These are phyloP conservation scores for Phaeophleospora eucalypticola DNA, from an alignment of 2,329 filamentous ascomycete genomes.

Conservation along the genomic window DNA sequence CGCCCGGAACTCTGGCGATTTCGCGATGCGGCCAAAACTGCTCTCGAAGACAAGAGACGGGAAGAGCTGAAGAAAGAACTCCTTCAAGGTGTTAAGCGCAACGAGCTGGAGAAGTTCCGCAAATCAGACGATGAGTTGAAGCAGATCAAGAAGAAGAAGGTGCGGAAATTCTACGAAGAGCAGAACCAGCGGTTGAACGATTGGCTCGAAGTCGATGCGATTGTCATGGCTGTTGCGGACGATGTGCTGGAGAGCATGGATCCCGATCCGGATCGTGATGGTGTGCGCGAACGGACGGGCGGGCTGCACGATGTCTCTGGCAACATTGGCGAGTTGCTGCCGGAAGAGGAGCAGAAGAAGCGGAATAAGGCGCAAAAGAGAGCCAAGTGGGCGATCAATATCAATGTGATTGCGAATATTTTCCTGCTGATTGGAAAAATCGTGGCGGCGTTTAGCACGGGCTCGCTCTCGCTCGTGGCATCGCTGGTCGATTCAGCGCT, in stretches of 20 bases:
- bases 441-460: slow-evolving; percentile 52
- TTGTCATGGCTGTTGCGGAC: slow-evolving; percentile 54
- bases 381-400: slow-evolving; percentile 56
- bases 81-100: slow-evolving; percentile 44
- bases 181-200: slow-evolving; percentile 55
- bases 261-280: slow-evolving; percentile 55
- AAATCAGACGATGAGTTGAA: slow-evolving; percentile 54
- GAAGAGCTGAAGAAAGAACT: slow-evolving; percentile 49
- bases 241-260: slow-evolving; percentile 59
- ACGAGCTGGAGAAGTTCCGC: slow-evolving; percentile 47
- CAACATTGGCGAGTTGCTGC: slow-evolving; percentile 53
- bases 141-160: slow-evolving; percentile 49
- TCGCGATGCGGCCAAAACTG: slow-evolving; percentile 46
- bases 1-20: slow-evolving; percentile 39
- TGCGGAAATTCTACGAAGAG: slow-evolving; percentile 52
- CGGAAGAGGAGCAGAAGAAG: slow-evolving; percentile 51
- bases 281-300: slow-evolving; percentile 51
- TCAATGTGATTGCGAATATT: slow-evolving; percentile 59
- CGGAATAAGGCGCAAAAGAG: slow-evolving; percentile 45
- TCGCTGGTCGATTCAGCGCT: slow-evolving; percentile 59
- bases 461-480: slow-evolving; percentile 58
- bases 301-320: slow-evolving; percentile 48
- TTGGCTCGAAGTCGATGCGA: slow-evolving; percentile 56
- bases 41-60: slow-evolving; percentile 43
- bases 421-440: slow-evolving; percentile 54